Base-by-base conservation (phyloP, 148 eudicot species). In the Camellia granthamiana region DNA sequence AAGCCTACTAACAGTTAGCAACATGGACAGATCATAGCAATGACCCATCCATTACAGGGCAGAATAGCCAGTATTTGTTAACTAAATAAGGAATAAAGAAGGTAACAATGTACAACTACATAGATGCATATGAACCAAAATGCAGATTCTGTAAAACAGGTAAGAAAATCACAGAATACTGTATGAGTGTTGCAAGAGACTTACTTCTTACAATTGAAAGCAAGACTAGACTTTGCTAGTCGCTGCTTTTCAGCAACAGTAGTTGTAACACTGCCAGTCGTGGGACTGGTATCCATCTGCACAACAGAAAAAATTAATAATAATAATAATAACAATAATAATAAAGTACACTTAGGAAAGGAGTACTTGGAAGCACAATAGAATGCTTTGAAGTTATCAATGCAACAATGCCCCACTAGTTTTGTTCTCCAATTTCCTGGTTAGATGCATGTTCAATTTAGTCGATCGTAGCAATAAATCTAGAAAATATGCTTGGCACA, bases 231-330 rank as follows among this genome's bases (percentile, higher is more conserved):
- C 81, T 92, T 93, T 61, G 99, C 98, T 81, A 96, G 89, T 78
- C 88, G 87, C 15, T 89, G 92, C 81, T 93, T 96, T 86, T 96
- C 98, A 49, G 85, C 90, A 76, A 89, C 91, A 18, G 98, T 88
- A 64, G 93, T 89, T 30, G 91, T 80, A 70, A 96, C 97, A 55
- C 99, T 96, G 80, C 99, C 99, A 77, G 98, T 93, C 68, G 98
- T 96, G 62, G 99, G 99, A 76, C 97, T 93, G 76, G 79, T 87
- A 81, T 96, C 98, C 98, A 92, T 88, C 99, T 96, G 90, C 85
- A 83, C 14, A 5, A 81, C 38, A 71, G 51, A 69, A 72, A 51
- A 79, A 69, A 70, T 30, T 30, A 30, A 30, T 30, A 30, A 30
- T 30, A 30, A 30, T 30, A 30, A 30, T 30, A 30, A 30, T 30